These are phyloP conservation scores for Nakataea oryzae DNA, from an alignment of 2,329 filamentous ascomycete species.

Conservation along the genomic window DNA sequence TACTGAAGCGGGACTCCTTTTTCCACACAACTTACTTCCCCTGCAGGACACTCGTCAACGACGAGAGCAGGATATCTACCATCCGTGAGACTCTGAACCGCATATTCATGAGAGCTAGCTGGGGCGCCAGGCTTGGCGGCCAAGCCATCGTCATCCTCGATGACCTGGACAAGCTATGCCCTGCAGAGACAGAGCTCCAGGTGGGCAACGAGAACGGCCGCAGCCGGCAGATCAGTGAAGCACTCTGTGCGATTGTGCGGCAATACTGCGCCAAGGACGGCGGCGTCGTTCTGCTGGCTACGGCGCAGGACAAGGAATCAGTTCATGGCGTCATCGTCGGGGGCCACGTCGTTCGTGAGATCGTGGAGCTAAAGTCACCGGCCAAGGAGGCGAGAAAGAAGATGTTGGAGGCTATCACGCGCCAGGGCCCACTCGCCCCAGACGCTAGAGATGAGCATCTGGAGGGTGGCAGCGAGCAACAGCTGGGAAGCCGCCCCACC, in stretches of 20 bases:
- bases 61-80: constrained; percentile 79
- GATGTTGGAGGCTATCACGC: constrained; percentile 72
- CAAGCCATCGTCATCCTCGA: constrained; percentile 79
- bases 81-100: constrained; percentile 83
- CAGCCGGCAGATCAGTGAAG: constrained; percentile 85
- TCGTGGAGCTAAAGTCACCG: constrained; percentile 79
- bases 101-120: constrained; percentile 80
- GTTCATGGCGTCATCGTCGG: constrained; percentile 85
- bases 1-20: constrained; percentile 59
- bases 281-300: constrained; percentile 78
- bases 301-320: constrained; percentile 85
- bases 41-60: constrained; percentile 77
- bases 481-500: constrained; percentile 38
- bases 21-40: constrained; percentile 81
- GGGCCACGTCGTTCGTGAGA: constrained; percentile 86
- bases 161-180: constrained; percentile 86
- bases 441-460: constrained; percentile 21
- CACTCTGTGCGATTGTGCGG: constrained; percentile 69
- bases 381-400: constrained; percentile 81
- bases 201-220: constrained; percentile 88
- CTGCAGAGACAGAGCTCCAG: constrained; percentile 87
- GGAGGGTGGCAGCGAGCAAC: constrained; percentile 11
- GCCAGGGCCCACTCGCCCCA: constrained; percentile 32
- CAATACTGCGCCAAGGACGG: constrained; percentile 75
- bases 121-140: constrained; percentile 82